A percentile compares a stretch with the other conserved stretches of the same genome.
Evolutionary conservation across 371 early-diverging fungal species (phyloP).

Genomic region (Rhizopus arrhizus): DNA sequence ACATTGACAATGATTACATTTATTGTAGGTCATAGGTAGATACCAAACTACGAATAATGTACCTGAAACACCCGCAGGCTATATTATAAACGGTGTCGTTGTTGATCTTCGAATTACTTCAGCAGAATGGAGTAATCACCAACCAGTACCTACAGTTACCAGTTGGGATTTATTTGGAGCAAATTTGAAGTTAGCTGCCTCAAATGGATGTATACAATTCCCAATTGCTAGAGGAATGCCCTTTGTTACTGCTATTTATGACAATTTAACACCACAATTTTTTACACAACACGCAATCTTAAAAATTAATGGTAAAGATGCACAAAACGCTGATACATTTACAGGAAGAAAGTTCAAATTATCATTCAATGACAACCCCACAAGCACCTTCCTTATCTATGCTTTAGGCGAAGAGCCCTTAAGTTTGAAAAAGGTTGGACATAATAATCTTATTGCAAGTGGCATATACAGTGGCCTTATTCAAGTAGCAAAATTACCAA

Average conservation of each 20-base stretch:
- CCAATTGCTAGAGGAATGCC: slow-evolving; percentile 59
- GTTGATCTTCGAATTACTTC: slow-evolving; percentile 45
- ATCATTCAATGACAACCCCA: slow-evolving; percentile 41
- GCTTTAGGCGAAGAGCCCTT: slow-evolving; percentile 42
- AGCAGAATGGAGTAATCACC: slow-evolving; percentile 35
- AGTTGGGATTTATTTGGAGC: slow-evolving; percentile 46
- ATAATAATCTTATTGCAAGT: slow-evolving; percentile 31
- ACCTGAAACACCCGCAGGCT: slow-evolving; percentile 40
- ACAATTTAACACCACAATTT: slow-evolving; percentile 53
- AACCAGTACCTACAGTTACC: slow-evolving; percentile 27
- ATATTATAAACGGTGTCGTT: slow-evolving; percentile 42
- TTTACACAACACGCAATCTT: slow-evolving; percentile 52
- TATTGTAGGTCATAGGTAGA: slow-evolving; percentile 29
- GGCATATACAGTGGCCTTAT: slow-evolving; percentile 48
- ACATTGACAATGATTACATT: not conserved
- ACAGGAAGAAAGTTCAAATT: slow-evolving; percentile 43
- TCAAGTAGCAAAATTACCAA: slow-evolving; percentile 54
- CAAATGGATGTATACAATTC: slow-evolving; percentile 31
- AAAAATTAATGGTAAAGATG: slow-evolving; percentile 22
- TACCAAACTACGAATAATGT: slow-evolving; percentile 48
- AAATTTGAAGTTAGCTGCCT: slow-evolving; percentile 21
- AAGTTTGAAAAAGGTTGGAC: slow-evolving; percentile 16
- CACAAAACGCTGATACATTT: slow-evolving; percentile 15
- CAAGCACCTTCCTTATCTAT: slow-evolving; percentile 43
- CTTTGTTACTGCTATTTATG: slow-evolving; percentile 50